These are phyloP conservation scores for Trichosporon asahii DNA, from an alignment of 1,284 basidiomycete species.

Conservation along the genomic window DNA sequence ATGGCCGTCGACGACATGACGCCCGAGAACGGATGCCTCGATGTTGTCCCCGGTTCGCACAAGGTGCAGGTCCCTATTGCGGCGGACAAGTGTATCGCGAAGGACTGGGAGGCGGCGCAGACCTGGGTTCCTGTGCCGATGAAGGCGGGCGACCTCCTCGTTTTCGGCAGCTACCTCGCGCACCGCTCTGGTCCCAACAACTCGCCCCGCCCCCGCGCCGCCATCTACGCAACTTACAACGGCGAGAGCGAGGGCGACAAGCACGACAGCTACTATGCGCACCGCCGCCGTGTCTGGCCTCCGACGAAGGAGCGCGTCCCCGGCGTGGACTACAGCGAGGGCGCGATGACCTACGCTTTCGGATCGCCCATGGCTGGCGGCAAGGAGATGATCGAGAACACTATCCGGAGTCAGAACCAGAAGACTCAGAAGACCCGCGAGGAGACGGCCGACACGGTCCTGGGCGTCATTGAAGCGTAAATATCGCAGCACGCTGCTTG, in stretches of 20 bases:
- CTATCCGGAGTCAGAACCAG: constrained; percentile 12
- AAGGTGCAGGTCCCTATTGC: constrained; percentile 31
- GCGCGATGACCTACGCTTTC: constrained; percentile 30
- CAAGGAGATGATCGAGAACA: constrained; percentile 24
- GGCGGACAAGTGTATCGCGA: constrained; percentile 38
- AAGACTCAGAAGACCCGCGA: constrained; percentile 3
- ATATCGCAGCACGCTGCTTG: constrained; percentile 12
- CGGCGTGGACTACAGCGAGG: constrained; percentile 38
- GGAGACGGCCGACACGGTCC: constrained; percentile 18
- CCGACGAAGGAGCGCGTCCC: constrained; percentile 37
- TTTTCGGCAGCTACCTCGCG: constrained; percentile 46
- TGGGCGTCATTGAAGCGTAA: constrained; percentile 27
- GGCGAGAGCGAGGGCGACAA: constrained; percentile 40
- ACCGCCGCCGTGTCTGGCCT: constrained; percentile 40
- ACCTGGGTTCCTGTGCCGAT: constrained; percentile 41
- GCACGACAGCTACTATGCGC: constrained; percentile 41
- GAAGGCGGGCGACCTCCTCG: constrained; percentile 35
- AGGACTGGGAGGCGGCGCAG: constrained; percentile 35
- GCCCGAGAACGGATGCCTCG: constrained; percentile 40
- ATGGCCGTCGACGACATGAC: constrained; percentile 43
- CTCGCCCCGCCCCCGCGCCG: constrained; percentile 32
- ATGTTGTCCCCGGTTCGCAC: constrained; percentile 42
- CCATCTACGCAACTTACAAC: constrained; percentile 47
- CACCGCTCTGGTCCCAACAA: constrained; percentile 42
- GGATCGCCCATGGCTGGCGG: constrained; percentile 33